These are phyloP conservation scores for Arachis monticola DNA, from an alignment of 331 rosid species.

Conservation along the genomic window DNA sequence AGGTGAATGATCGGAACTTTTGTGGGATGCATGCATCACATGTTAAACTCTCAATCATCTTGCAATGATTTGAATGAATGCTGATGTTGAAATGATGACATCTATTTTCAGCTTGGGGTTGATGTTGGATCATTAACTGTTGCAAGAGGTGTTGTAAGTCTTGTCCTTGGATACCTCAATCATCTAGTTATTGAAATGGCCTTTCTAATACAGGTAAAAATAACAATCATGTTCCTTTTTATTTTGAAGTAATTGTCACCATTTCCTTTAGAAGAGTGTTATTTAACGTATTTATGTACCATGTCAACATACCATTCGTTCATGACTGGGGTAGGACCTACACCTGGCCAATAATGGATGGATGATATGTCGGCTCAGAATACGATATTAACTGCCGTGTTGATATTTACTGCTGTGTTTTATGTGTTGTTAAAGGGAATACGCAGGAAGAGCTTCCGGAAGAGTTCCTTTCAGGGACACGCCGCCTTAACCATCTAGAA, in stretches of 20 bases:
- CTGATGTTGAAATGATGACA: constrained; percentile 34
- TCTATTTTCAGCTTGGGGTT: constrained; percentile 62
- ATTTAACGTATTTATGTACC: too few species aligned
- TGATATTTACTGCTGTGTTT: too few species aligned
- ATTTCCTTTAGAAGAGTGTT: too few species aligned
- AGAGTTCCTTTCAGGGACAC: constrained; percentile 85
- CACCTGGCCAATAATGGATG: too few species aligned
- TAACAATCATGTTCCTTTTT: constrained; percentile 7
- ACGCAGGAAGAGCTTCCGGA: constrained; percentile 81
- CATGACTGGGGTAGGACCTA: too few species aligned
- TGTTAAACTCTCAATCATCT: constrained; percentile 26
- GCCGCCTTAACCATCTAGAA: constrained; percentile 68
- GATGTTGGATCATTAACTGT: constrained; percentile 88
- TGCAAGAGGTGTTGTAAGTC: constrained; percentile 90
- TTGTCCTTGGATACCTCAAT: constrained; percentile 93
- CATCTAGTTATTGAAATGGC: constrained; percentile 94
- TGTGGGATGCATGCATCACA: constrained; percentile 14
- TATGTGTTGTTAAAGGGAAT: constrained; percentile 64
- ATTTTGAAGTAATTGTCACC: too few species aligned
- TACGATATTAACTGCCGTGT: too few species aligned
- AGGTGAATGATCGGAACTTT: background rate
- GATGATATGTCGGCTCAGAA: too few species aligned
- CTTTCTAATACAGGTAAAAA: constrained; percentile 79
- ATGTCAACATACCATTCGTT: too few species aligned
- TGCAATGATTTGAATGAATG: background rate